phyloP scores from a whole-genome alignment of 2,329 filamentous ascomycete species.

The Epichloe sp. region DNA sequence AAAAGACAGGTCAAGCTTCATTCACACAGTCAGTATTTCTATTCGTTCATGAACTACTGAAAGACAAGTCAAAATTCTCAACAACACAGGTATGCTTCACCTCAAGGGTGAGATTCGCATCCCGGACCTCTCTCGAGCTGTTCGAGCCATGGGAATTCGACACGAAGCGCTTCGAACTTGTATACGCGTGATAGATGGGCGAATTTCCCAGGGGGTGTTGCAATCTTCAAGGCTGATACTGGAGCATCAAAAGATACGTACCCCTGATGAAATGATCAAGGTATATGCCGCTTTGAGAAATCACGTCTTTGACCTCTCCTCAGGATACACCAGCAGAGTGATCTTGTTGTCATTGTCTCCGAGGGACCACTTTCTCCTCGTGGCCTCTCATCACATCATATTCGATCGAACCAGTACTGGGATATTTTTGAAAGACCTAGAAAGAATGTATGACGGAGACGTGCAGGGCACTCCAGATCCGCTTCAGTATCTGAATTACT shows the following conservation, averaged over 20 bases:
- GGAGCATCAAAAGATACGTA: not conserved
- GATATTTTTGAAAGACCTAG: not conserved
- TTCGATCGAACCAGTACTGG: not conserved
- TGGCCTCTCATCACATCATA: not conserved
- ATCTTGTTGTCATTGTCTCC: not conserved
- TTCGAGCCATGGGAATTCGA: slow-evolving; percentile 14
- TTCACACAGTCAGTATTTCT: not conserved
- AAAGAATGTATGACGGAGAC: not conserved
- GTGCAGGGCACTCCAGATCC: not conserved
- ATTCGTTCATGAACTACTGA: not conserved
- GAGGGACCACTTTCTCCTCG: not conserved
- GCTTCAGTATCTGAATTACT: not conserved
- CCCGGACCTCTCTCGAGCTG: slow-evolving; percentile 17
- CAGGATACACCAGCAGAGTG: not conserved
- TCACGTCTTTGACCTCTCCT: not conserved
- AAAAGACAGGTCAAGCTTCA: not conserved
- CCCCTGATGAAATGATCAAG: not conserved
- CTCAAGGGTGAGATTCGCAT: not conserved
- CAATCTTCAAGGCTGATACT: not conserved
- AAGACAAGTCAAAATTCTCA: not conserved
- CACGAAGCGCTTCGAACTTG: slow-evolving; percentile 24
- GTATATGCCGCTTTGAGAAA: not conserved
- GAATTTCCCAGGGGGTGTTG: not conserved
- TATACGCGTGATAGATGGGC: slow-evolving; percentile 2
- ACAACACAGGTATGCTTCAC: not conserved